phyloP scores from a whole-genome alignment of 176 grass and related monocot species.

The Cenchrus purpureus region DNA sequence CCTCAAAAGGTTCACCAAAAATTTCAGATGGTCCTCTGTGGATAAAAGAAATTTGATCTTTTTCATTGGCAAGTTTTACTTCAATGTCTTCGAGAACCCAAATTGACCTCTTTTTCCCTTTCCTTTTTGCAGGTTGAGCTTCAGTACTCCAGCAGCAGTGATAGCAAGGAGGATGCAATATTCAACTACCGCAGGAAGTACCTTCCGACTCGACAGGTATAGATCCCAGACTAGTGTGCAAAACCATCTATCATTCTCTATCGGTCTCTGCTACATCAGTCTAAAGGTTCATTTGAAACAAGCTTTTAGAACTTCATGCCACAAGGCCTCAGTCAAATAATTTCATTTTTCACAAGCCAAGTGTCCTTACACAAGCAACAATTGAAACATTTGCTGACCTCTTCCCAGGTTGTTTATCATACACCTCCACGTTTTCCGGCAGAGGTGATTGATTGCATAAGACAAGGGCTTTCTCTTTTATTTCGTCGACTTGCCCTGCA shows the following conservation, averaged over 20 bases:
- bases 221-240: not conserved
- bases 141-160: constrained; percentile 48
- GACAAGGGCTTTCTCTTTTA: constrained; percentile 73
- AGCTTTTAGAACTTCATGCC: constrained; percentile 12
- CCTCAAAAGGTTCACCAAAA: not conserved
- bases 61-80: constrained; percentile 19
- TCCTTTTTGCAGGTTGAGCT: constrained; percentile 68
- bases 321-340: not conserved
- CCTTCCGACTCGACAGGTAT: constrained; percentile 88
- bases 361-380: constrained; percentile 9
- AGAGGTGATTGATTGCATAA: constrained; percentile 86
- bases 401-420: constrained; percentile 83
- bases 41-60: constrained; percentile 1
- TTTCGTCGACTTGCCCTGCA: constrained; percentile 65
- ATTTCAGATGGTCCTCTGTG: not conserved
- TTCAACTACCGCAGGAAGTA: constrained; percentile 95
- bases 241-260: not conserved
- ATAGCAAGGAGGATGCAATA: constrained; percentile 70
- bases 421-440: constrained; percentile 85
- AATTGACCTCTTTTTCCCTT: not conserved
- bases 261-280: constrained; percentile 18
- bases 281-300: not conserved
- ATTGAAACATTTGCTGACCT: constrained; percentile 29
- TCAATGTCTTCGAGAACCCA: not conserved
- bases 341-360: not conserved